A percentile compares a stretch with the other conserved stretches of the same genome.
phyloP scores from a whole-genome alignment of 208 protist species.

The Crithidia acanthocephali region DNA sequence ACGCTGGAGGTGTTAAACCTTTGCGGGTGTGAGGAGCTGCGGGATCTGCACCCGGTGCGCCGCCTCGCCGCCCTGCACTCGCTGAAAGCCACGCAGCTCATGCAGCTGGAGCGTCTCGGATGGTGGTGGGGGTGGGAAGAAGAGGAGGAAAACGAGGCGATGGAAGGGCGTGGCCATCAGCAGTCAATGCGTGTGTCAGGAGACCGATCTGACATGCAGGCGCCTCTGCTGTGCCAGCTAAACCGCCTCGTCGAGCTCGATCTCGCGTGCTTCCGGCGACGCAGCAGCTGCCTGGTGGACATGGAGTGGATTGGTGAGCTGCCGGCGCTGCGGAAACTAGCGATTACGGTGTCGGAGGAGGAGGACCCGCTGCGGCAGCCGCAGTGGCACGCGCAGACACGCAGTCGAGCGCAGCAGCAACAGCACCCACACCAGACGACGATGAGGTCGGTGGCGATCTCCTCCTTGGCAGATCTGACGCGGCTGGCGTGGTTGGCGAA shows the following conservation, averaged over 20 bases:
- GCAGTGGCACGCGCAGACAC: not conserved
- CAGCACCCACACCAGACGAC: not conserved
- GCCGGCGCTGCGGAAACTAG: not conserved
- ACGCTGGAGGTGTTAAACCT: conserved; percentile 21
- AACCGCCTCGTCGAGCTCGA: not conserved
- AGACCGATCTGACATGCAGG: too few species aligned
- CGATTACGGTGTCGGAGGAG: conserved; percentile 3
- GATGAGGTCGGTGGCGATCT: not conserved
- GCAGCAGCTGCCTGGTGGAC: conserved; percentile 5
- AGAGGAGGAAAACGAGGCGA: not conserved
- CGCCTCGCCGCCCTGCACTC: conserved; percentile 1
- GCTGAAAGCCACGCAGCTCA: conserved; percentile 11
- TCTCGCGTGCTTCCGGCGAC: conserved; percentile 12
- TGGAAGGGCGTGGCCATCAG: not conserved
- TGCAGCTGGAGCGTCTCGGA: conserved; percentile 13
- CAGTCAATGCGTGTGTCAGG: too few species aligned
- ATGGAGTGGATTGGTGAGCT: conserved; percentile 7
- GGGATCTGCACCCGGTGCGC: conserved; percentile 3
- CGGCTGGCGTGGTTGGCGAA: conserved; percentile 19
- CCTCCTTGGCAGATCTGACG: not conserved
- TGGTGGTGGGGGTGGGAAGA: conserved; percentile 19
- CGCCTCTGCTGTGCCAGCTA: too few species aligned
- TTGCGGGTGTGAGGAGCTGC: conserved; percentile 18
- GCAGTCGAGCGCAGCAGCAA: not conserved
- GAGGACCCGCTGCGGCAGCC: conserved; percentile 2